Percentiles rank a stretch among this genome's conserved stretches.
Evolutionary conservation across 2,329 filamentous ascomycete genomes (phyloP).

Genomic region (Trichoderma semiorbis): DNA sequence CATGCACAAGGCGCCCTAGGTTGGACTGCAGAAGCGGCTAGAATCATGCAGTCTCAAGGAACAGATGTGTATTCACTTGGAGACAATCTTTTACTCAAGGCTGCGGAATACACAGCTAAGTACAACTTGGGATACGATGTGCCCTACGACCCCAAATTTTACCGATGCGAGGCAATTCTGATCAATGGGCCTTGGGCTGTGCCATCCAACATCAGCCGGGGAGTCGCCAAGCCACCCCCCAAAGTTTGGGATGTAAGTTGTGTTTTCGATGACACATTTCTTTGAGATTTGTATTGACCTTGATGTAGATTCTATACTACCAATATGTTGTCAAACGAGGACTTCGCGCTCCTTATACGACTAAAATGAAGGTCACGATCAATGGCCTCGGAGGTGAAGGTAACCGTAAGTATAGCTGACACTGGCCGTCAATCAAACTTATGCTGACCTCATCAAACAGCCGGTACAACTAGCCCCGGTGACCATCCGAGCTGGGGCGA

Average conservation of each 20-base stretch:
- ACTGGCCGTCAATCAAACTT: no score
- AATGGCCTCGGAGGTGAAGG: neutral
- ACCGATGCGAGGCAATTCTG: neutral
- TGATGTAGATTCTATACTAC: neutral
- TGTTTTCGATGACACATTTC: neutral
- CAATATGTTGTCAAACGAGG: neutral
- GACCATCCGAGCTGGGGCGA: neutral
- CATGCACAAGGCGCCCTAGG: neutral
- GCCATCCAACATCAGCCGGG: neutral
- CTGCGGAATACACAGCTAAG: neutral
- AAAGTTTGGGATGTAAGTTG: neutral
- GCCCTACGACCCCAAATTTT: neutral
- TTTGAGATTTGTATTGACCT: neutral
- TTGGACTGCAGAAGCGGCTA: neutral
- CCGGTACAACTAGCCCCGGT: neutral
- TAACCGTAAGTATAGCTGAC: neutral
- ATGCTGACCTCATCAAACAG: neutral
- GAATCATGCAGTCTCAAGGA: neutral
- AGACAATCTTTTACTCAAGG: neutral
- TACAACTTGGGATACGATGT: neutral
- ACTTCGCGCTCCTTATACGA: neutral
- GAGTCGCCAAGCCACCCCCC: neutral
- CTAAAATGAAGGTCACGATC: neutral
- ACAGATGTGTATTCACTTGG: neutral
- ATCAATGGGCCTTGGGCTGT: neutral